A percentile compares a stretch with the other conserved stretches of the same genome.
Conservation (phyloP, 257 asterid genomes). For the Galeopsis tetrahit region DNA sequence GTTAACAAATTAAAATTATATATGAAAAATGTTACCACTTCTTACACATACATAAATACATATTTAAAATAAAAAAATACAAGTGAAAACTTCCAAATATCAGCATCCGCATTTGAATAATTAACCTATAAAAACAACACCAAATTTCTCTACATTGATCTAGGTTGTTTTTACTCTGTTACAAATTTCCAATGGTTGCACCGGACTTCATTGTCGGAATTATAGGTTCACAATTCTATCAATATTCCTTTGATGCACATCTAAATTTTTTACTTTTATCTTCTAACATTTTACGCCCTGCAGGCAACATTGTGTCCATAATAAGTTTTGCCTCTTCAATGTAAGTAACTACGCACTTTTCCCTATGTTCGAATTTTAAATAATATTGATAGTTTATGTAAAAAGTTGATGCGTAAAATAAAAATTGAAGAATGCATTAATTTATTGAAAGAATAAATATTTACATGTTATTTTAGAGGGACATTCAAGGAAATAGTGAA, state of each 20-base stretch:
- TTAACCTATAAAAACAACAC: conserved; percentile 19
- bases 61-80: neutral
- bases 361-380: too few species aligned
- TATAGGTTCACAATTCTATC: conserved; percentile 27
- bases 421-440: too few species aligned
- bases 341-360: conserved; percentile 38
- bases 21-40: too few species aligned
- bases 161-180: neutral
- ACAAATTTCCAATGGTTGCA: conserved; percentile 31
- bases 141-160: neutral
- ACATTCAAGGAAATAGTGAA: conserved; percentile 48
- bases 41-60: neutral
- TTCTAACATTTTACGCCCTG: conserved; percentile 1
- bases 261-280: neutral
- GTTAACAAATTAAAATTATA: too few species aligned
- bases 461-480: conserved; percentile 39
- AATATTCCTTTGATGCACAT: neutral
- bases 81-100: conserved; percentile 27
- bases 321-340: conserved; percentile 56
- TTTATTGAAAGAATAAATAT: too few species aligned
- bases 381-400: too few species aligned
- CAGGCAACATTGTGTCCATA: conserved; percentile 63
- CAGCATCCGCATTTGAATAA: conserved; percentile 16
- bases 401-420: too few species aligned
- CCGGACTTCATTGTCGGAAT: conserved; percentile 42